Evolutionary conservation across 2,329 filamentous ascomycete species (phyloP), one percentile per base, ranked within the genome.

Genomic region (Xylariaceae sp.): DNA sequence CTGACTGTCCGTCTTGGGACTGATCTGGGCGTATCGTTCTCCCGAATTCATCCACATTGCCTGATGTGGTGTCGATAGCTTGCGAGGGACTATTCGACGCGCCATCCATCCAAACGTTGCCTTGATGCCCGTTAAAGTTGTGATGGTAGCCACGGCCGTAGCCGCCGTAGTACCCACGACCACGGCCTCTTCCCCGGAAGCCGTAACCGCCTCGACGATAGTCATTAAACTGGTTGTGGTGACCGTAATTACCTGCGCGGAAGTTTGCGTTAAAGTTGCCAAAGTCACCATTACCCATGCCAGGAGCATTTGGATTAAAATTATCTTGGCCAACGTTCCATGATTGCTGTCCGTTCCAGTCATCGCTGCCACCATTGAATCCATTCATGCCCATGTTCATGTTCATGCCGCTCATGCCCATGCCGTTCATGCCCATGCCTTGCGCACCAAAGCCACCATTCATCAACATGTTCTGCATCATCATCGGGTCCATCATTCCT

Each of bases 251-350:
- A 86, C 88, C 88, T 85, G 87, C 87, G 76, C 83, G 82, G 81
- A 83, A 90, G 79, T 86, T 87, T 81, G 85, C 81, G 81, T 88
- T 88, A 84, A 87, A 86, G 79, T 83, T 82, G 79, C 87, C 88
- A 85, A 84, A 90, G 79, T 90, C 88, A 89, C 87, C 86, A 81
- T 82, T 82, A 78, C 85, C 86, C 84, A 89, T 89, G 82, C 86
- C 85, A 82, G 84, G 83, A 84, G 85, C 86, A 89, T 85, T 90
- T 88, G 85, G 83, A 86, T 86, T 92, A 87, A 85, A 90, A 88
- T 90, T 91, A 90, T 90, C 88, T 88, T 88, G 87, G 82, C 85
- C 84, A 82, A 85, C 84, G 87, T 87, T 89, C 88, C 88, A 91
- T 82, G 87, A 85, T 79, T 89, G 87, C 78, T 88, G 87, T 80